These are phyloP conservation scores for Phialemonium atrogriseum DNA, from an alignment of 2,329 filamentous ascomycete genomes.

Conservation along the genomic window DNA sequence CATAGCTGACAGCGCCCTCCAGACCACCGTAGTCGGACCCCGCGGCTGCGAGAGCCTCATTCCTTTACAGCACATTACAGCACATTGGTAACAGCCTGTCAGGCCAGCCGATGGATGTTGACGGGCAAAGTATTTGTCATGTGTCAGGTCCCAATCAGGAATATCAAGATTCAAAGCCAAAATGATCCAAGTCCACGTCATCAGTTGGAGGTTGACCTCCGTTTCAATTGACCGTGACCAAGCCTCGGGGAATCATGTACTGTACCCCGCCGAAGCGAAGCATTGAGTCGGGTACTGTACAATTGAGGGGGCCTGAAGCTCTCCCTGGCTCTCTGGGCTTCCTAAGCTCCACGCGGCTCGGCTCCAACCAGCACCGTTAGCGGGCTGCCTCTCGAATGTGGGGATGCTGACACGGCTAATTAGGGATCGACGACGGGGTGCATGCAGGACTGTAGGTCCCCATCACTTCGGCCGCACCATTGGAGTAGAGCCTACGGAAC, in stretches of 20 bases:
- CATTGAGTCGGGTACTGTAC: constrained; percentile 8
- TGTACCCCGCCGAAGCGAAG: not conserved
- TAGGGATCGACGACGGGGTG: constrained; percentile 17
- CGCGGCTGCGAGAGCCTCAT: too few species aligned
- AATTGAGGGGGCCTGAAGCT: constrained; percentile 10
- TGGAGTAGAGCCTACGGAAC: constrained; percentile 18
- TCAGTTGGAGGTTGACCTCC: constrained; percentile 5
- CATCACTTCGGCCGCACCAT: constrained; percentile 9
- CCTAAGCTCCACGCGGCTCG: too few species aligned
- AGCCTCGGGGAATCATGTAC: constrained; percentile 6
- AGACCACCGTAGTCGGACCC: too few species aligned
- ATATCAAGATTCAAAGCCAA: not conserved
- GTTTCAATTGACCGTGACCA: constrained; percentile 11
- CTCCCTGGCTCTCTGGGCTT: too few species aligned
- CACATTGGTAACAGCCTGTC: too few species aligned
- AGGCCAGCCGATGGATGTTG: too few species aligned
- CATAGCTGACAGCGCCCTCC: constrained; percentile 1
- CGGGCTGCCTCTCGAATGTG: too few species aligned
- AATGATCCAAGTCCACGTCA: constrained; percentile 4
- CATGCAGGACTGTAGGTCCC: constrained; percentile 6
- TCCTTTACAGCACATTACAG: not conserved
- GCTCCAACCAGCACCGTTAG: too few species aligned
- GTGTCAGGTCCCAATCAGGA: constrained; percentile 3
- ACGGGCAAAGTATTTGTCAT: constrained; percentile 7
- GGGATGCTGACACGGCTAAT: too few species aligned